Percentiles rank a stretch among this genome's conserved stretches.
phyloP scores from a whole-genome alignment of 176 grass and related monocot genomes.

The Triticum turgidum region DNA sequence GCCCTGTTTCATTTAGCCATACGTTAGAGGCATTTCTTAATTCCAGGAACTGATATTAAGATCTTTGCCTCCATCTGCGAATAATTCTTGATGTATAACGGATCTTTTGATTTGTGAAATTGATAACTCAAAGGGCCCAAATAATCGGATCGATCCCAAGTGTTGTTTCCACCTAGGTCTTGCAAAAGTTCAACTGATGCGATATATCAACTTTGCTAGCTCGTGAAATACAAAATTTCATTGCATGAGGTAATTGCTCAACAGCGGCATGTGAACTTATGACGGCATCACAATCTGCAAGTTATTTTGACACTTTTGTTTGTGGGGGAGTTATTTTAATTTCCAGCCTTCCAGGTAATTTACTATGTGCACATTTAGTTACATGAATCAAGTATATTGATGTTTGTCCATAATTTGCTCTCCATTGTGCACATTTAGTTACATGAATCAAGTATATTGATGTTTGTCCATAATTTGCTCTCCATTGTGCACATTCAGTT shows the following conservation, averaged over 20 bases:
- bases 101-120: not conserved
- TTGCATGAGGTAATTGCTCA: not conserved
- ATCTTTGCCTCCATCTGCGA: not conserved
- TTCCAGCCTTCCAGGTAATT: not conserved
- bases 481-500: not conserved
- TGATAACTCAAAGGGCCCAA: not conserved
- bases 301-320: not conserved
- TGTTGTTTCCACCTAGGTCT: not conserved
- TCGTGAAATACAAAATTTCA: not conserved
- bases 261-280: not conserved
- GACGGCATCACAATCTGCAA: not conserved
- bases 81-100: not conserved
- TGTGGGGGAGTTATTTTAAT: not conserved
- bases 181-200: not conserved
- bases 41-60: not conserved
- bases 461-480: not conserved
- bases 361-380: not conserved
- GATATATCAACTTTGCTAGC: not conserved
- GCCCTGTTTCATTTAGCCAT: not conserved
- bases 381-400: not conserved
- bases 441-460: not conserved
- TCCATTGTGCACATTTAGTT: not conserved
- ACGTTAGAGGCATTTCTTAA: not conserved
- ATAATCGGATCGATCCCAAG: not conserved
- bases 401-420: not conserved